Conservation (phyloP, 805 yeast genomes). For the Hanseniaspora hatyaiensis region DNA sequence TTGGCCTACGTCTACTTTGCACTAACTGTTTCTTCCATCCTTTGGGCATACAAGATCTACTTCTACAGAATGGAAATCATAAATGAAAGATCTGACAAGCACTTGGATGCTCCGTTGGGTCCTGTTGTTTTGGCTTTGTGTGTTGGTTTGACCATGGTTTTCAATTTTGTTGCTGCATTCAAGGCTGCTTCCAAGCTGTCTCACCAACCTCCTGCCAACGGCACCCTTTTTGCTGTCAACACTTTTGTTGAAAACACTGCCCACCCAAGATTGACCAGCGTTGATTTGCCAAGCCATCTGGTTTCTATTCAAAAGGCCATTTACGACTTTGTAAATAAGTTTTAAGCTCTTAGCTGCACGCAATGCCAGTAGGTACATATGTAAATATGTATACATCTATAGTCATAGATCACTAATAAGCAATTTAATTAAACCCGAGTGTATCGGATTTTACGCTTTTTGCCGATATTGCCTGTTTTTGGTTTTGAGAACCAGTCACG, state of each 20-base stretch:
- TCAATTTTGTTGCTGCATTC: slow-evolving; percentile 65
- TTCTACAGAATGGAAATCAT: slow-evolving; percentile 59
- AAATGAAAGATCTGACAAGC: slow-evolving; percentile 70
- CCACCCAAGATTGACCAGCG: not conserved
- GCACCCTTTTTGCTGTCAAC: not conserved
- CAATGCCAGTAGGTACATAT: too few species aligned
- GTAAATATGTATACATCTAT: too few species aligned
- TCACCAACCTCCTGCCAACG: slow-evolving; percentile 20
- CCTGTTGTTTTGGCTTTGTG: slow-evolving; percentile 70
- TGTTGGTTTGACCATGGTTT: slow-evolving; percentile 48
- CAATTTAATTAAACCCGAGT: too few species aligned
- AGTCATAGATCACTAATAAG: too few species aligned
- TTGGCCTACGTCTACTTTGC: slow-evolving; percentile 73
- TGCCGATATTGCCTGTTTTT: too few species aligned
- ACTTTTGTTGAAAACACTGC: not conserved
- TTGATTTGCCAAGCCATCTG: slow-evolving; percentile 20
- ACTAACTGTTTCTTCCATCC: slow-evolving; percentile 68
- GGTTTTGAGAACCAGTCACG: too few species aligned
- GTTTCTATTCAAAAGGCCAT: slow-evolving; percentile 26
- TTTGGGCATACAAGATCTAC: slow-evolving; percentile 82
- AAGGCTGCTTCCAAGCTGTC: slow-evolving; percentile 29
- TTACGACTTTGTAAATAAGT: slow-evolving; percentile 30
- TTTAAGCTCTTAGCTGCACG: too few species aligned
- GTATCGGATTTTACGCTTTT: too few species aligned
- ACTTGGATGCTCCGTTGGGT: slow-evolving; percentile 81